phyloP scores from a whole-genome alignment of 2,329 filamentous ascomycete genomes.

The Daldinia sp. region DNA sequence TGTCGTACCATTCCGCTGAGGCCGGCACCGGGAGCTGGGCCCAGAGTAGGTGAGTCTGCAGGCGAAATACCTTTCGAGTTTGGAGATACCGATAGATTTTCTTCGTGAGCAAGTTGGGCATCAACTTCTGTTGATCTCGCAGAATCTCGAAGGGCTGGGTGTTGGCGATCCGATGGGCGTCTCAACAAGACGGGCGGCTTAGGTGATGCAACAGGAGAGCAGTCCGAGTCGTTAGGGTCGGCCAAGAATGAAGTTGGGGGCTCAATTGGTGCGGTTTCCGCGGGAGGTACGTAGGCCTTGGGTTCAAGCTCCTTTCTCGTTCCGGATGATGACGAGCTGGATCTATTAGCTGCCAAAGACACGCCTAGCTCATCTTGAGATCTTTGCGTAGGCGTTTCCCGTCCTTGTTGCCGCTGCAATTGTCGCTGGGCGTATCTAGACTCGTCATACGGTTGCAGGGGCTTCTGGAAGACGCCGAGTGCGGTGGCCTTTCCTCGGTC shows the following conservation, averaged over 20 bases:
- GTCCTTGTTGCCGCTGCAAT: constrained; percentile 80
- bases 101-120: constrained; percentile 50
- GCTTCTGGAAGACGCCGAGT: constrained; percentile 68
- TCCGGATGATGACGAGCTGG: constrained; percentile 61
- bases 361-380: constrained; percentile 61
- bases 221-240: constrained; percentile 58
- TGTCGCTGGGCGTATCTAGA: constrained; percentile 86
- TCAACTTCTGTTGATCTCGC: constrained; percentile 59
- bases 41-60: constrained; percentile 83
- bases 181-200: constrained; percentile 53
- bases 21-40: constrained; percentile 68
- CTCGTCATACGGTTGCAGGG: constrained; percentile 82
- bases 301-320: constrained; percentile 54
- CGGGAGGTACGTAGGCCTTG: constrained; percentile 44
- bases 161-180: constrained; percentile 65
- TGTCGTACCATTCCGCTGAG: constrained; percentile 85
- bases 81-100: constrained; percentile 39
- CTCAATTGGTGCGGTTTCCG: constrained; percentile 52
- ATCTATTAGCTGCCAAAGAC: constrained; percentile 57
- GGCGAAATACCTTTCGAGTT: constrained; percentile 50
- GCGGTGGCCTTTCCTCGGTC: constrained; percentile 67
- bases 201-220: constrained; percentile 45
- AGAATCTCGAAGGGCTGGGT: constrained; percentile 65
- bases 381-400: constrained; percentile 69
- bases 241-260: constrained; percentile 58